A percentile compares a stretch with the other conserved stretches of the same genome.
These are phyloP conservation scores for Carnegiea gigantea DNA, from an alignment of 179 eudicot species.

Conservation along the genomic window DNA sequence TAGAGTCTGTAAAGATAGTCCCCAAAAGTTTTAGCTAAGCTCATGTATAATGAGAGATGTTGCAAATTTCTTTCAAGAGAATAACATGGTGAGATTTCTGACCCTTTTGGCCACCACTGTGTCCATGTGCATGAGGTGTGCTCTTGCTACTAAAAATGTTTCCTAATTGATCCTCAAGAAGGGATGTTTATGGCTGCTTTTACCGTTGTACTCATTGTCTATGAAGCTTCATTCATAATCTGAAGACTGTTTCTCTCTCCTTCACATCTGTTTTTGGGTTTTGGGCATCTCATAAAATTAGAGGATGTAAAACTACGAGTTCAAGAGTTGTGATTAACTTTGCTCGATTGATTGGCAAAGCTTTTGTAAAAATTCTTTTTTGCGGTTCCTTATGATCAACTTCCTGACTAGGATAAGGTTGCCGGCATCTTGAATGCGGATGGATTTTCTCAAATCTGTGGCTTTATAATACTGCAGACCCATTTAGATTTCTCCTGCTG, in stretches of 20 bases:
- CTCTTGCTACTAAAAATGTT: background rate
- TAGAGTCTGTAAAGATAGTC: slow-evolving; percentile 33
- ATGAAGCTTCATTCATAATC: background rate
- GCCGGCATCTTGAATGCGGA: background rate
- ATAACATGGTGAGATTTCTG: slow-evolving; percentile 24
- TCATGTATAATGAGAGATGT: slow-evolving; percentile 26
- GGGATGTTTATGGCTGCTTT: too few relatives aligned
- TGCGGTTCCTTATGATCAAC: too few relatives aligned
- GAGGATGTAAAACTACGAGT: background rate
- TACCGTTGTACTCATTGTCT: background rate
- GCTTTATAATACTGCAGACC: background rate
- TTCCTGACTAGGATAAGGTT: background rate
- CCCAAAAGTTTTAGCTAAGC: slow-evolving; percentile 20
- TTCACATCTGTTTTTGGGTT: background rate
- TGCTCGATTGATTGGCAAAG: too few relatives aligned
- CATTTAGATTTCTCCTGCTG: too few relatives aligned
- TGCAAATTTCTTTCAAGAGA: slow-evolving; percentile 16
- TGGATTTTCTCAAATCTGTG: background rate
- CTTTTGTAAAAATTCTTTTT: too few relatives aligned
- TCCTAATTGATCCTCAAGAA: too few relatives aligned
- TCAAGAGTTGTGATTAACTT: background rate
- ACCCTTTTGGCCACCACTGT: background rate
- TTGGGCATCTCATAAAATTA: background rate
- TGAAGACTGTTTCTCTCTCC: background rate
- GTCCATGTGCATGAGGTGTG: background rate